Evolutionary conservation across 2,329 filamentous ascomycete species (phyloP), one percentile per base, ranked within the genome.

Genomic region (Alternaria arborescens): DNA sequence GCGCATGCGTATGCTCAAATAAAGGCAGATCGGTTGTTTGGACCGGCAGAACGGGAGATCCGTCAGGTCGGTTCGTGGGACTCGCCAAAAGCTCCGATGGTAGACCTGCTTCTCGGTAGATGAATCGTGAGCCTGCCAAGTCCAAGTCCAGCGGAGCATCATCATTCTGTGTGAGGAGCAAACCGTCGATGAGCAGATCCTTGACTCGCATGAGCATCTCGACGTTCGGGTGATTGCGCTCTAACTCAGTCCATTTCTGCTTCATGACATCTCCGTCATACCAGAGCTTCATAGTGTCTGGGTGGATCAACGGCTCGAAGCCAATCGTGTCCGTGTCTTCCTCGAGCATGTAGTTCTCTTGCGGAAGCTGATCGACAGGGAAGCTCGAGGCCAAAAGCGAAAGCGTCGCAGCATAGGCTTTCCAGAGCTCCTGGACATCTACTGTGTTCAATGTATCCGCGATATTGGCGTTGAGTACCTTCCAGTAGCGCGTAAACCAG

Each of bases 161-260:
- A 66, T 81, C 62, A 20, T 83, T 81, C 55, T 84, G 79, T n/a
- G 85, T 84, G 28, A 90, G 76, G 54, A 85, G 78, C 38, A 89
- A 78, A 3, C 86, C 89, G 73, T 88, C 87, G 48, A 86, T 82
- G 8, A 91, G 79, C 32, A 91, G 82, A 61, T 89, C 87, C 55
- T 85, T 84, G 55, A 91, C 83, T 41, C 89, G 84, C 71, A 87
- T 86, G n/a, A 89, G 81, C 85, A 89, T 89, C 75, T 91, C 89
- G 34, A 86, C 81, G 56, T 88, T 86, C 0, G 84, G 82, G 38
- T 87, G 84, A 54, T 84, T 82, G 56, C 85, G 82, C 61, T 85
- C 81, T 32, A 87, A 76, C 61, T 88, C 85, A 11, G 81, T 82
- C 74, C 82, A 83, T 47, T 83, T 84, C 14, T 82, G 81, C 72